Percentiles rank a stretch among this genome's conserved stretches.
These are phyloP conservation scores for Zalaria sp. DNA, from an alignment of 2,329 filamentous ascomycete species.

Conservation along the genomic window DNA sequence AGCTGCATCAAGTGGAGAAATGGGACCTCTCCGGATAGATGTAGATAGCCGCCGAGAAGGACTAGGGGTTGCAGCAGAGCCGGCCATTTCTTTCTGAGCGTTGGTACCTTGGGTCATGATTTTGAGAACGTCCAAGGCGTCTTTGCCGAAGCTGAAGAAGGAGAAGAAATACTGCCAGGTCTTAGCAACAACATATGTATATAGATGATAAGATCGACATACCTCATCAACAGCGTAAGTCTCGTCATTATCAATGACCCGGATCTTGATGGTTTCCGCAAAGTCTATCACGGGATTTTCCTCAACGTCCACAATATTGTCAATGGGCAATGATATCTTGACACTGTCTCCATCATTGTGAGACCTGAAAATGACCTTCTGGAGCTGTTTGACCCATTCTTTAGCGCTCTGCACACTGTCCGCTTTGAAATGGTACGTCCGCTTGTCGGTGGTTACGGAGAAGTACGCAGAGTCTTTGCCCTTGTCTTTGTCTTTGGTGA, in stretches of 20 bases:
- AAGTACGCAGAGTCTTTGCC: conserved; percentile 63
- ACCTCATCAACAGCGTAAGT: conserved; percentile 92
- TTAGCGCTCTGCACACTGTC: conserved; percentile 80
- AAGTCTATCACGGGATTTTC: conserved; percentile 83
- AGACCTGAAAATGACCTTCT: conserved; percentile 87
- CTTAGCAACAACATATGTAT: conserved; percentile 11
- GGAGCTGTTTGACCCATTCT: conserved; percentile 90
- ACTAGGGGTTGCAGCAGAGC: neutral
- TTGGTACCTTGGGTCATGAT: conserved; percentile 53
- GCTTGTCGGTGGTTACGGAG: conserved; percentile 64
- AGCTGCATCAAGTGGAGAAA: neutral
- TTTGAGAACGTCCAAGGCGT: conserved; percentile 67
- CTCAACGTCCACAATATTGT: conserved; percentile 84
- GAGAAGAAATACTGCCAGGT: conserved; percentile 77
- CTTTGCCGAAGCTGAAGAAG: conserved; percentile 75
- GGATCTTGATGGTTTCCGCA: conserved; percentile 84
- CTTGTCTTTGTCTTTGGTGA: conserved; percentile 55
- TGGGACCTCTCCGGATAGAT: neutral
- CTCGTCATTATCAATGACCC: conserved; percentile 85
- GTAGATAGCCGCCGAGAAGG: conserved; percentile 3
- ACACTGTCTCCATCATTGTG: conserved; percentile 96
- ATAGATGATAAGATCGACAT: conserved; percentile 12
- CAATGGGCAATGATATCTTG: conserved; percentile 82
- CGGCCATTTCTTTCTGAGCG: conserved; percentile 4
- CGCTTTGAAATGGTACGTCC: conserved; percentile 76